phyloP scores from a whole-genome alignment of 495 filamentous ascomycete species.

The Penicillium dipodomyicola region DNA sequence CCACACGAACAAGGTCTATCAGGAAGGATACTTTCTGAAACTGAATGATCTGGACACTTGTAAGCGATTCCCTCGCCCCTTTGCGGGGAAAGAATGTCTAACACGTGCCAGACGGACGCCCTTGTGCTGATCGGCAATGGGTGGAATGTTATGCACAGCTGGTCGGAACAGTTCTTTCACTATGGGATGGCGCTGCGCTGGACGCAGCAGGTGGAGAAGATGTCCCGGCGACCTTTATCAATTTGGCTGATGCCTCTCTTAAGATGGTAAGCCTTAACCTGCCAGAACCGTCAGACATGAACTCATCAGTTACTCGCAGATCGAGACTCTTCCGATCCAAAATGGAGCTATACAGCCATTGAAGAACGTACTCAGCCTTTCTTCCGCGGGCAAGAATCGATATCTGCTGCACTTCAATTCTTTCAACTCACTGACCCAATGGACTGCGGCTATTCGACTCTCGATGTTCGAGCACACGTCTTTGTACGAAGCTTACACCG shows the following conservation, averaged over 20 bases:
- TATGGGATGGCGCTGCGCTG: slow-evolving; percentile 94
- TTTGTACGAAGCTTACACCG: slow-evolving; percentile 94
- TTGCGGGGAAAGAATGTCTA: slow-evolving; percentile 8
- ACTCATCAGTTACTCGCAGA: slow-evolving; percentile 49
- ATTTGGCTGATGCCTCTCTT: slow-evolving; percentile 93
- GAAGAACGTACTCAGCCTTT: slow-evolving; percentile 92
- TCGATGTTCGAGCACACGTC: slow-evolving; percentile 94
- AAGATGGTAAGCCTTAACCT: slow-evolving; percentile 72
- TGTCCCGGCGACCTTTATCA: slow-evolving; percentile 92
- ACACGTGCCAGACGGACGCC: slow-evolving; percentile 67
- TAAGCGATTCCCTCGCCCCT: slow-evolving; percentile 47
- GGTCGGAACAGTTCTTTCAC: slow-evolving; percentile 87
- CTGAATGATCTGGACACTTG: slow-evolving; percentile 87
- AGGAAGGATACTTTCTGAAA: slow-evolving; percentile 97
- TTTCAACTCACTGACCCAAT: slow-evolving; percentile 86
- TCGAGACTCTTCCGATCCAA: slow-evolving; percentile 83
- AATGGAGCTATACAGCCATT: slow-evolving; percentile 70
- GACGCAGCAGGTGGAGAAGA: slow-evolving; percentile 84
- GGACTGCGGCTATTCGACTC: slow-evolving; percentile 92
- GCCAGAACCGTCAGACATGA: background rate
- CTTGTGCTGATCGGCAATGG: slow-evolving; percentile 85
- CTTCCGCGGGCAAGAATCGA: slow-evolving; percentile 90
- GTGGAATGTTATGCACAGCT: slow-evolving; percentile 96
- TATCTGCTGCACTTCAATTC: slow-evolving; percentile 97
- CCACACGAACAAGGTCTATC: slow-evolving; percentile 93